phyloP scores from a whole-genome alignment of 352 stramenopile genomes.

The Phytophthora tentaculata region DNA sequence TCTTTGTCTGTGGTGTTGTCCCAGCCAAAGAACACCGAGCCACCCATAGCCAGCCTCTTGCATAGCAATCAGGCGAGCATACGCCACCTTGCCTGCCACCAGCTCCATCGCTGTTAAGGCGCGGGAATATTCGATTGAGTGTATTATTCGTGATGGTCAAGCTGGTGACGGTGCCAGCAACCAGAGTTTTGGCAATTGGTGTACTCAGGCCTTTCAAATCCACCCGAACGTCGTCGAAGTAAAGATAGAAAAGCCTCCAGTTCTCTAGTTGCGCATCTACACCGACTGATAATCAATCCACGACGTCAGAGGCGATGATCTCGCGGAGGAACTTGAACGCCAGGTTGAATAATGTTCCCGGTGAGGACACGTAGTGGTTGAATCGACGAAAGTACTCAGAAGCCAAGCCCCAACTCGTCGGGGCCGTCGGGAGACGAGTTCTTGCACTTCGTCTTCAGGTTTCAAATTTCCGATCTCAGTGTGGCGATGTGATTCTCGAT shows the following conservation, averaged over 20 bases:
- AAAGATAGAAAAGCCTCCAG: conserved; percentile 6
- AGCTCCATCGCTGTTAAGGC: conserved; percentile 10
- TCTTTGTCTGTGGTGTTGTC: neutral
- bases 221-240: conserved; percentile 3
- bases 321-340: conserved; percentile 3
- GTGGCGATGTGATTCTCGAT: conserved; percentile 6
- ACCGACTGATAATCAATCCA: neutral
- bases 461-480: conserved; percentile 3
- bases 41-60: neutral
- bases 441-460: neutral
- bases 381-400: conserved; percentile 19
- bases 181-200: neutral
- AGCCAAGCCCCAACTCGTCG: conserved; percentile 1
- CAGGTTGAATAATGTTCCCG: neutral
- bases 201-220: conserved; percentile 1
- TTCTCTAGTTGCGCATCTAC: conserved; percentile 2
- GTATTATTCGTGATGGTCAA: conserved; percentile 8
- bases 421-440: neutral
- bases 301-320: neutral
- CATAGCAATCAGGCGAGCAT: too few species aligned
- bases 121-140: conserved; percentile 1
- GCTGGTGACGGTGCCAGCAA: neutral
- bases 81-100: too few species aligned
- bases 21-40: conserved; percentile 5
- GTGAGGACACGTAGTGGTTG: conserved; percentile 9